A percentile compares a stretch with the other conserved stretches of the same genome.
phyloP scores from a whole-genome alignment of 306 rosid genomes.

The Astragalus membranaceus region DNA sequence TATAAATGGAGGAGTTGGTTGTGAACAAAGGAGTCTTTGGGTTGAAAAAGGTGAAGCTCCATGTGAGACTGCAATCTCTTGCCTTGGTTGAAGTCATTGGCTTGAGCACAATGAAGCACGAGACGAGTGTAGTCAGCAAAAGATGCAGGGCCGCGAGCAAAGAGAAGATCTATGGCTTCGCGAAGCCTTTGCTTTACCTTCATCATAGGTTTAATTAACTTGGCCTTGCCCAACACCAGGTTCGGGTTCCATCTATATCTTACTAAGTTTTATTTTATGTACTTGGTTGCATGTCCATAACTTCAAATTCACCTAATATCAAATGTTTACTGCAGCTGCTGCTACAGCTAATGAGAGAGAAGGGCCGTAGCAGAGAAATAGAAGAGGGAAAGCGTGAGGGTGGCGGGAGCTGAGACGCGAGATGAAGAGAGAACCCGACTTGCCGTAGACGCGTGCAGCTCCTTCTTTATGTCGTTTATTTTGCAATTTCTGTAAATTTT shows the following conservation, averaged over 20 bases:
- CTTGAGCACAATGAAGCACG: constrained; percentile 51
- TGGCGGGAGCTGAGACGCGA: too few relatives aligned
- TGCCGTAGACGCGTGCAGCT: too few relatives aligned
- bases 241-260: constrained; percentile 1
- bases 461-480: too few relatives aligned
- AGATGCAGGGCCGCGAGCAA: constrained; percentile 40
- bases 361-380: too few relatives aligned
- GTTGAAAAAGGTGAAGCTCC: constrained; percentile 51
- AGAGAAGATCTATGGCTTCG: constrained; percentile 38
- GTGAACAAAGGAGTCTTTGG: constrained; percentile 44
- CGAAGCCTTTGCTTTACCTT: constrained; percentile 36
- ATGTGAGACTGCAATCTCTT: constrained; percentile 65
- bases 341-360: too few relatives aligned
- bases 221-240: not conserved
- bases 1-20: constrained; percentile 53
- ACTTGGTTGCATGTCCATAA: too few relatives aligned
- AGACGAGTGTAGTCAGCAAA: constrained; percentile 52
- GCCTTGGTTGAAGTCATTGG: constrained; percentile 47
- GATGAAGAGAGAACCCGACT: too few relatives aligned
- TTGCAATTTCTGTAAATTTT: too few relatives aligned
- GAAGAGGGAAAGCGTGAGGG: too few relatives aligned
- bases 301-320: not conserved
- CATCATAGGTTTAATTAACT: constrained; percentile 16
- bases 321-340: too few relatives aligned
- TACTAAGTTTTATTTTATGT: not conserved